Conservation (phyloP, 2,329 filamentous ascomycete species). For the Cadophora malorum region DNA sequence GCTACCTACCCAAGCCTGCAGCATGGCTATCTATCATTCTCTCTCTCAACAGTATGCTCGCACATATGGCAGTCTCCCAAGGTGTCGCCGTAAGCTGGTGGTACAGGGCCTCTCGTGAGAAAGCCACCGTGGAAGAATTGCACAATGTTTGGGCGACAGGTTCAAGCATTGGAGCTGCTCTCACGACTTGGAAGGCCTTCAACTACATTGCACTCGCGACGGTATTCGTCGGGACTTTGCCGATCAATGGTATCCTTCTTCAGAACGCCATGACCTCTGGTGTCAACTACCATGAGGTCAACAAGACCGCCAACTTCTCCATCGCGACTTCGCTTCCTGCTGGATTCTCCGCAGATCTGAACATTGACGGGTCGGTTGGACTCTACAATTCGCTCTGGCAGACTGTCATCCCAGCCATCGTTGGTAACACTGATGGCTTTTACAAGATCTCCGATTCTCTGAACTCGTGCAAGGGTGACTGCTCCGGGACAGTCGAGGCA, state of each 20-base stretch:
- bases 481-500: not conserved
- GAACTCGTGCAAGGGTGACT: slow-evolving; percentile 22
- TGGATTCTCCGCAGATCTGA: slow-evolving; percentile 19
- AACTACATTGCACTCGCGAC: slow-evolving; percentile 29
- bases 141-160: slow-evolving; percentile 27
- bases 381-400: slow-evolving; percentile 19
- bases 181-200: slow-evolving; percentile 24
- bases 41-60: slow-evolving; percentile 25
- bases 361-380: slow-evolving; percentile 13
- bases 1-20: slow-evolving; percentile 25
- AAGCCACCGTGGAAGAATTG: slow-evolving; percentile 25
- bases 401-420: slow-evolving; percentile 3
- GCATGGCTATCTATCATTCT: slow-evolving; percentile 28
- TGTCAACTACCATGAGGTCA: slow-evolving; percentile 13
- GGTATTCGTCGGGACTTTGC: slow-evolving; percentile 25
- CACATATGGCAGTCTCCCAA: slow-evolving; percentile 24
- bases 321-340: slow-evolving; percentile 15
- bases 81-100: slow-evolving; percentile 25
- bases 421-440: slow-evolving; percentile 7
- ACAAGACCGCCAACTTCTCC: slow-evolving; percentile 1
- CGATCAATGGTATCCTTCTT: slow-evolving; percentile 26
- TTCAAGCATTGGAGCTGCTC: slow-evolving; percentile 14
- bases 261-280: slow-evolving; percentile 24
- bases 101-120: slow-evolving; percentile 19
- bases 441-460: slow-evolving; percentile 4